Base-by-base conservation (phyloP, 441 rosid species). In the Corymbia citriodora region DNA sequence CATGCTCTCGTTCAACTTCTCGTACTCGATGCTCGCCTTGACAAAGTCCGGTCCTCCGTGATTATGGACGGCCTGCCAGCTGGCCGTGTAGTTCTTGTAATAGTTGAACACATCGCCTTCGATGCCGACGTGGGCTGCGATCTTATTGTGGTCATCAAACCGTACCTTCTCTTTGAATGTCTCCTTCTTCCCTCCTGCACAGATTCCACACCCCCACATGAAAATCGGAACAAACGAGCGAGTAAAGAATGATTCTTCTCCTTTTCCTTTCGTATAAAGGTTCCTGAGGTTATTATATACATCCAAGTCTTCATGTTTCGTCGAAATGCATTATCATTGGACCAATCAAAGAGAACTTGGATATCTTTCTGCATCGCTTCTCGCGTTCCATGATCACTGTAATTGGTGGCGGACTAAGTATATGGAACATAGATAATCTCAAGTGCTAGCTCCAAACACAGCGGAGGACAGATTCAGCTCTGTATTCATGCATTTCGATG, bases 11-110 rank as follows among this genome's bases (percentile, higher is more conserved):
- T 87, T 65, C 23, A 54, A 49, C 49, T 87, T 86, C 89, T 90
- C 89, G 86, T 90, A 90, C 91, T 63, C 91, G 17, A 90, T 90
- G 31, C 23, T 59, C 65, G 54, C 45, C 83, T 90, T 65, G 18
- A 88, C 91, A 23, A 90, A 33, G 36, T 61, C 74, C 5, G 81
- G 10, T 23, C 91, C 89, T 68, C 29, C 36, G 10, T 40, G 63
- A 70, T 53, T 87, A 23, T 89, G 70, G 17, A 87, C 31, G 4
- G 85, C 83, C 85, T 61, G 55, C 40, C 89, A 90, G 12, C 10
- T 27, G 52, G 45, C 50, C 81, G 19, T 90, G 48, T 70, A 87
- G 59, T 45, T 65, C 89, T 90, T 87, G 91, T 90, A 87, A n/a
- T 87, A 33, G 27, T 87, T 63, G 40, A 63, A 31, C 21, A 87